Evolutionary conservation across 2,329 filamentous ascomycete species (phyloP), one percentile per base, ranked within the genome.

Genomic region (Elsinoe arachidis): DNA sequence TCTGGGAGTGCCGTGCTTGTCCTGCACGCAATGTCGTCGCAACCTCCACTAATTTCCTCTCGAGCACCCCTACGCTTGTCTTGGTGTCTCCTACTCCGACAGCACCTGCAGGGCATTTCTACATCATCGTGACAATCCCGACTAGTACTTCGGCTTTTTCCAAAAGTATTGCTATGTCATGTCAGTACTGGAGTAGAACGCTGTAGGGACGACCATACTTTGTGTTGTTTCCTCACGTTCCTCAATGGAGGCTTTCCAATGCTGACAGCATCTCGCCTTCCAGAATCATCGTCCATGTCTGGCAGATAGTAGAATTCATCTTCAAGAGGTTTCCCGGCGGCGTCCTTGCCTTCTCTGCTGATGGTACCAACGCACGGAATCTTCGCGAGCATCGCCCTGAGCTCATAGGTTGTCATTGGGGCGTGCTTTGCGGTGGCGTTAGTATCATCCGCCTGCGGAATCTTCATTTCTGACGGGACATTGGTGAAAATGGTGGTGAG

Each of bases 251-350:
- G 92, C 73, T 95, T 96, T 57, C 90, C 81, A 69, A 96, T 76
- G 55, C 89, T 88, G 12, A 96, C 90, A 19, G 90, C 87, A 56
- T 89, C 81, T 54, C 88, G 83, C 59, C 92, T 82, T 68, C 86
- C 82, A 61, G 85, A 80, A 68, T 97, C 90, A 2, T 80, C 77
- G 68, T 99, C 93, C 66, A 84, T 80, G 70, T 97, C 92, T 0
- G 91, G 88, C 6, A 96, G 79, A 68, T 99, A 99, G 73, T 97
- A 97, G 71, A 95, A 97, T 71, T 99, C 91, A 76, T 88, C 95
- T 77, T 99, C 92, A 1, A 99, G 80, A 5, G 86, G 76, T 75
- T 96, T 93, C 63, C 93, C 93, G 0, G 93, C 92, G 4, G 93
- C 93, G 69, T 99, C 93, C 72, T 97, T 99, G 68, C 93, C 93